Evolutionary conservation across 139 green algal species (phyloP).

Genomic region (Chlamydomonas sp.): DNA sequence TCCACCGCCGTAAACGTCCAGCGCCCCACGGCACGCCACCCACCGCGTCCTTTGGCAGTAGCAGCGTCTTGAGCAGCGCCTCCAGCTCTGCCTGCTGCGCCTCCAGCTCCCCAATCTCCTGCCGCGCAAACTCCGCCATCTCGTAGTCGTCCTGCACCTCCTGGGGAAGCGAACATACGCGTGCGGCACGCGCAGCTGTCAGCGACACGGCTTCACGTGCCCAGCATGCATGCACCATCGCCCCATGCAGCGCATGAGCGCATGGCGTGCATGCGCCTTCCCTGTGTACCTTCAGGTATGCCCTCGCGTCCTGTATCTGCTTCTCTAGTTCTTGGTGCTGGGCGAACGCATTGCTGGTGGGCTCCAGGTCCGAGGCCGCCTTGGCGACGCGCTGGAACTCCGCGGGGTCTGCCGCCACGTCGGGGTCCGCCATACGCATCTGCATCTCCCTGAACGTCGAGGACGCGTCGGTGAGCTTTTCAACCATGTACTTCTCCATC

Average conservation of each 20-base stretch:
- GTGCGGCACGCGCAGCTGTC: conserved; percentile 72
- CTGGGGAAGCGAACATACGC: conserved; percentile 42
- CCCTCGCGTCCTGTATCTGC: conserved; percentile 53
- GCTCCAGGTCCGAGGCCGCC: conserved; percentile 62
- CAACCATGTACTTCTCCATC: conserved; percentile 50
- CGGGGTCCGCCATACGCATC: conserved; percentile 70
- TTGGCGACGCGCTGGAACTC: conserved; percentile 78
- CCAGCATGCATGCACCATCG: too few relatives aligned
- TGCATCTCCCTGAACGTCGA: conserved; percentile 55
- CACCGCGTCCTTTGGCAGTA: conserved; percentile 62
- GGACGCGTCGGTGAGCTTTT: conserved; percentile 45
- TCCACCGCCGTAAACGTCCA: too few relatives aligned
- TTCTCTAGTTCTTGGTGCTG: conserved; percentile 53
- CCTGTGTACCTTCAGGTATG: conserved; percentile 47
- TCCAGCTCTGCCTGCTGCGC: conserved; percentile 36
- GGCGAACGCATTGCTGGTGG: not conserved
- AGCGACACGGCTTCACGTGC: too few relatives aligned
- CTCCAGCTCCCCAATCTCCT: conserved; percentile 63
- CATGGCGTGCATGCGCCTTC: too few relatives aligned
- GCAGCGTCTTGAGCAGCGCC: conserved; percentile 56
- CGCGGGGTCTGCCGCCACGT: conserved; percentile 47
- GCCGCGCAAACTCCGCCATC: conserved; percentile 68
- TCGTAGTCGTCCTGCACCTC: conserved; percentile 47
- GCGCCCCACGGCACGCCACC: too few relatives aligned
- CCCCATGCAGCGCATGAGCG: too few relatives aligned